A percentile compares a stretch with the other conserved stretches of the same genome.
Conservation (phyloP, 768 basidiomycete genomes). For the Trametopsis cervina region DNA sequence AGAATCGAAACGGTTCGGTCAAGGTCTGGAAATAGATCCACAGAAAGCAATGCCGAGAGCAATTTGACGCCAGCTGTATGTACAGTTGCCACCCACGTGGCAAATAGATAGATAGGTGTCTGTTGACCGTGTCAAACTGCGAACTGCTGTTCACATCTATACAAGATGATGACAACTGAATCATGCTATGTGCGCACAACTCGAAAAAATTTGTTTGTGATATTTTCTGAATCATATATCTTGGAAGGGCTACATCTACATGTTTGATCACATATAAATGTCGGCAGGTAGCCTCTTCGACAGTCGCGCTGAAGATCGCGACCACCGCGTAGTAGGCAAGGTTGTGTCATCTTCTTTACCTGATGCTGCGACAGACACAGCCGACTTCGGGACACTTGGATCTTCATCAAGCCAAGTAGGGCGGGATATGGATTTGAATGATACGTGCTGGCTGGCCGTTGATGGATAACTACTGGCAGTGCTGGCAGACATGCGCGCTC, state of each 20-base stretch:
- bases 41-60: background rate
- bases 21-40: background rate
- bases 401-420: conserved; percentile 10
- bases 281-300: conserved; percentile 23
- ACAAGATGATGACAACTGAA: no score
- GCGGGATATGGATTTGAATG: conserved; percentile 1
- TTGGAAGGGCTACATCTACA: no score
- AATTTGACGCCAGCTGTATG: background rate
- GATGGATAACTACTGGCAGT: background rate
- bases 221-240: no score
- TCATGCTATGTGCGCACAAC: no score
- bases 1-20: no score
- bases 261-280: no score
- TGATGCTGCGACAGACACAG: conserved; percentile 2
- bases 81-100: no score
- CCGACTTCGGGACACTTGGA: background rate
- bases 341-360: background rate
- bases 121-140: no score
- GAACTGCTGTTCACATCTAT: no score
- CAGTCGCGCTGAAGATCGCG: conserved; percentile 17
- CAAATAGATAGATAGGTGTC: no score
- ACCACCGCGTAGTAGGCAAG: conserved; percentile 8
- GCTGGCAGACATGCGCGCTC: background rate
- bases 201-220: no score
- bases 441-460: background rate